phyloP scores from a whole-genome alignment of 2,329 filamentous ascomycete genomes.

The Colletotrichum acutatum region DNA sequence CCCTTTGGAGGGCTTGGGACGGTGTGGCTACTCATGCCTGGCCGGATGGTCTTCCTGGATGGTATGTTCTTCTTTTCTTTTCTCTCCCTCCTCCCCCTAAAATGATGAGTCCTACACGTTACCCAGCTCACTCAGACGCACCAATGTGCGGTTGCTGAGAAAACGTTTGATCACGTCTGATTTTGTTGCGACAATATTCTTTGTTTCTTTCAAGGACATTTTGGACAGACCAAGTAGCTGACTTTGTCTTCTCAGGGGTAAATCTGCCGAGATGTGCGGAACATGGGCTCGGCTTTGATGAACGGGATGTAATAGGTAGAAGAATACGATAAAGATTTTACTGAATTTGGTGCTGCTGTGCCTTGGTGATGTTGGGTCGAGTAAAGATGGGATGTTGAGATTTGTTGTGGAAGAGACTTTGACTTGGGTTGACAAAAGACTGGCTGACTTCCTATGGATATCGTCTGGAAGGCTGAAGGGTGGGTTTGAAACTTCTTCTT shows the following conservation, averaged over 20 bases:
- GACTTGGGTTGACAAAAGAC: too few relatives aligned
- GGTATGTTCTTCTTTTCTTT: constrained; percentile 3
- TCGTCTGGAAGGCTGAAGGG: too few relatives aligned
- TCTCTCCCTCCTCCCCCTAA: neutral
- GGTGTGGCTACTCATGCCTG: neutral
- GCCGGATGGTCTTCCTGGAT: neutral
- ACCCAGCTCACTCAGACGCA: constrained; percentile 24
- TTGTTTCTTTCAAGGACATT: neutral
- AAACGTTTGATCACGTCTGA: constrained; percentile 23
- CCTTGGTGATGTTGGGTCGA: neutral
- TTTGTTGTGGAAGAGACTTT: neutral
- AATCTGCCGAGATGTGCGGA: neutral
- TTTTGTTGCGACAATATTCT: neutral
- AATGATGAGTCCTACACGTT: constrained; percentile 21
- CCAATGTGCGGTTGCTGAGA: constrained; percentile 18
- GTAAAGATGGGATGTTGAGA: too few relatives aligned
- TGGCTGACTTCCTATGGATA: too few relatives aligned
- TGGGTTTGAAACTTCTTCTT: neutral
- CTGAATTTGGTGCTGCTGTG: neutral
- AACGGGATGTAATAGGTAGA: neutral
- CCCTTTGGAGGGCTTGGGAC: neutral
- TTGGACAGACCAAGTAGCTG: neutral
- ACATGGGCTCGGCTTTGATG: neutral
- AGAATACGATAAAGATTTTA: neutral
- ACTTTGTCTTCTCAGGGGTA: neutral